Percentiles rank a stretch among this genome's conserved stretches.
Conservation (phyloP, 805 yeast species). For the Nakazawaea ambrosiae region DNA sequence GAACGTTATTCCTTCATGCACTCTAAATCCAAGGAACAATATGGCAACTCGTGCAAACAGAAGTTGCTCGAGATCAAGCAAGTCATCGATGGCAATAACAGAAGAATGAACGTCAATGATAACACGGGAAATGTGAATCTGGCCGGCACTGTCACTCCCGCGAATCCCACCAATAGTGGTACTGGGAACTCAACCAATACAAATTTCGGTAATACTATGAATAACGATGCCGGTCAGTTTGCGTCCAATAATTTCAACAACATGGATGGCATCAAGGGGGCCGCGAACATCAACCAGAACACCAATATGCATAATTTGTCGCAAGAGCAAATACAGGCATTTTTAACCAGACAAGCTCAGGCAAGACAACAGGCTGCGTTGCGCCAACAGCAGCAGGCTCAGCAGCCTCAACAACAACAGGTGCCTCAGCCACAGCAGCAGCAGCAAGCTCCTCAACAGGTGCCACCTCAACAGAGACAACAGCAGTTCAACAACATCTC, state of each 20-base stretch:
- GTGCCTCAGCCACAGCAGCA: slow-evolving; percentile 23
- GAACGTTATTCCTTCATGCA: slow-evolving; percentile 60
- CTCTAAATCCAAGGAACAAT: slow-evolving; percentile 51
- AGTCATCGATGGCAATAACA: slow-evolving; percentile 28
- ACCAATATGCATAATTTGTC: slow-evolving; percentile 13
- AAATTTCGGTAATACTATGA: slow-evolving; percentile 12
- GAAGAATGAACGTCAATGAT: slow-evolving; percentile 17
- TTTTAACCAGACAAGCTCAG: slow-evolving; percentile 11
- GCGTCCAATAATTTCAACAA: slow-evolving; percentile 13
- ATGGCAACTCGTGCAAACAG: slow-evolving; percentile 41
- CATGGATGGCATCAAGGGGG: slow-evolving; percentile 19
- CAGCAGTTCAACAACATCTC: slow-evolving; percentile 7
- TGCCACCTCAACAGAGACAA: slow-evolving; percentile 15
- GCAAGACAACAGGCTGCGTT: slow-evolving; percentile 11
- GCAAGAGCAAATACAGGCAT: slow-evolving; percentile 14
- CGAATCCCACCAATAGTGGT: slow-evolving; percentile 16
- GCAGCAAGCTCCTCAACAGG: slow-evolving; percentile 11
- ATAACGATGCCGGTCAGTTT: slow-evolving; percentile 13
- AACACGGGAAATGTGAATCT: not conserved
- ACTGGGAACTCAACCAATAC: slow-evolving; percentile 20
- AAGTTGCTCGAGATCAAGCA: slow-evolving; percentile 30
- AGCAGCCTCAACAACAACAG: slow-evolving; percentile 20
- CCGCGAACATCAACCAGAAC: slow-evolving; percentile 6
- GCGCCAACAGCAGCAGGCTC: slow-evolving; percentile 19
- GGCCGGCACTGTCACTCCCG: too few relatives aligned